Conservation (phyloP, 495 filamentous ascomycete species). For the Daldinia grandis region DNA sequence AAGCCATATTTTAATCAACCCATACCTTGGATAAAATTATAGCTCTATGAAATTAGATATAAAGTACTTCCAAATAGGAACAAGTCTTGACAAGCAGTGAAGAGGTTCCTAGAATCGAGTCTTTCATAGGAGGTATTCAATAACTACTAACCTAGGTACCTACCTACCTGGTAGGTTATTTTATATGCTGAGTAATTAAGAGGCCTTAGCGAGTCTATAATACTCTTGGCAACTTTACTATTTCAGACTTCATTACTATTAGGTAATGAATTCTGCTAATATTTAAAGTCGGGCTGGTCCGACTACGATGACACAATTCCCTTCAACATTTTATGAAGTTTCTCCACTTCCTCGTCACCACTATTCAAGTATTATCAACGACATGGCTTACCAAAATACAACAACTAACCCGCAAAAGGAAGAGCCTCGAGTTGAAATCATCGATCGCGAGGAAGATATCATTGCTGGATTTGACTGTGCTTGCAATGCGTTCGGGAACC, state of each 20-base stretch:
- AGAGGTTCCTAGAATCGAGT: too few relatives aligned
- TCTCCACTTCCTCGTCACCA: conserved; percentile 18
- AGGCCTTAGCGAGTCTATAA: background rate
- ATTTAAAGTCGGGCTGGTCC: background rate
- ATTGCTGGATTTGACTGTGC: conserved; percentile 32
- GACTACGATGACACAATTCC: background rate
- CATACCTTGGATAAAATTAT: too few relatives aligned
- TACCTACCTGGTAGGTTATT: background rate
- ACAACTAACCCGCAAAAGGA: background rate
- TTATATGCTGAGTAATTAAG: background rate
- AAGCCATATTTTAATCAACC: too few relatives aligned
- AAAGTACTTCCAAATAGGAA: too few relatives aligned
- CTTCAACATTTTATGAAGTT: background rate
- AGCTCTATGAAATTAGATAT: too few relatives aligned
- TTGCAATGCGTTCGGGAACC: conserved; percentile 51
- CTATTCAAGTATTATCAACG: background rate
- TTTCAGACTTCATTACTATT: background rate
- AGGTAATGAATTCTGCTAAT: background rate
- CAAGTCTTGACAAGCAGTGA: too few relatives aligned
- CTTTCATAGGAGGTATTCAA: background rate
- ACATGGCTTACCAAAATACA: conserved; percentile 17
- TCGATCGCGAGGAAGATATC: conserved; percentile 31
- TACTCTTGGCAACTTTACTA: conserved; percentile 16
- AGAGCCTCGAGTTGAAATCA: conserved; percentile 30
- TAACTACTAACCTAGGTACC: too few relatives aligned